Evolutionary conservation across 768 basidiomycete genomes (phyloP).

Genomic region (Megacollybia marginata): DNA sequence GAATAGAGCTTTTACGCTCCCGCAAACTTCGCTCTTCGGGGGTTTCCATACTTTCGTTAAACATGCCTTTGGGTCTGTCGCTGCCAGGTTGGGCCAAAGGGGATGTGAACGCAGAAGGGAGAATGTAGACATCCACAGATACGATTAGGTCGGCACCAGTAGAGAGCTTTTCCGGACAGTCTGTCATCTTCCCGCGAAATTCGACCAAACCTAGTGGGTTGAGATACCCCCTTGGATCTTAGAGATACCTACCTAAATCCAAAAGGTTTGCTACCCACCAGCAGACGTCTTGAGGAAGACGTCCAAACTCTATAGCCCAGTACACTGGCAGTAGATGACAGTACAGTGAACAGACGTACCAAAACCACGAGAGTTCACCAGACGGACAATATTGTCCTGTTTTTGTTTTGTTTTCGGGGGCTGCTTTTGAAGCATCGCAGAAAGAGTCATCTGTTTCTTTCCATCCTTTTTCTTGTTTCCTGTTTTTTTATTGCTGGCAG

Average conservation of each 20-base stretch:
- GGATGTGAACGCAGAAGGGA: slow-evolving; percentile 58
- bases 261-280: slow-evolving; percentile 70
- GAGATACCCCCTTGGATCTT: slow-evolving; percentile 1
- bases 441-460: slow-evolving; percentile 62
- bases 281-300: slow-evolving; percentile 62
- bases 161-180: slow-evolving; percentile 63
- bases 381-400: slow-evolving; percentile 54
- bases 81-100: slow-evolving; percentile 27
- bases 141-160: slow-evolving; percentile 76
- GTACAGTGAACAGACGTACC: slow-evolving; percentile 32
- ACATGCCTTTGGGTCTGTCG: slow-evolving; percentile 29
- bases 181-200: slow-evolving; percentile 66
- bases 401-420: slow-evolving; percentile 39
- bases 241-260: slow-evolving; percentile 47
- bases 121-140: slow-evolving; percentile 66
- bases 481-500: slow-evolving; percentile 25
- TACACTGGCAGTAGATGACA: background rate
- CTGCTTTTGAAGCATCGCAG: slow-evolving; percentile 55
- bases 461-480: slow-evolving; percentile 21
- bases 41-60: slow-evolving; percentile 78
- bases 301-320: slow-evolving; percentile 58
- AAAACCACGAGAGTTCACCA: slow-evolving; percentile 57
- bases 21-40: slow-evolving; percentile 70
- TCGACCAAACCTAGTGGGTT: slow-evolving; percentile 47
- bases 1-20: slow-evolving; percentile 70